These are phyloP conservation scores for Colletotrichum noveboracense DNA, from an alignment of 2,329 filamentous ascomycete species.

Conservation along the genomic window DNA sequence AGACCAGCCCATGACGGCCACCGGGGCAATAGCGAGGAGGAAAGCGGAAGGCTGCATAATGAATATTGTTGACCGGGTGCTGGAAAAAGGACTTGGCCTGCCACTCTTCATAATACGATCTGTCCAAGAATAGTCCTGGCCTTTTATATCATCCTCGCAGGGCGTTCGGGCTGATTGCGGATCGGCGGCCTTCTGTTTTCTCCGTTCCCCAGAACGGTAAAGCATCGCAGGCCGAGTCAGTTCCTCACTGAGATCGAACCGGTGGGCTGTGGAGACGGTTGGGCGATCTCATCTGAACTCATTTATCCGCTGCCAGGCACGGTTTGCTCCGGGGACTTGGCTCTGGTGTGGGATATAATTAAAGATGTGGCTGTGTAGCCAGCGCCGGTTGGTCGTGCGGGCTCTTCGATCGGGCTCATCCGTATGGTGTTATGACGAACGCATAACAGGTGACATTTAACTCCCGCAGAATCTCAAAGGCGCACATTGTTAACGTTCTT, in stretches of 20 bases:
- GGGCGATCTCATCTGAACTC: not conserved
- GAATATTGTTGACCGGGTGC: not conserved
- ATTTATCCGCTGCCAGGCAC: not conserved
- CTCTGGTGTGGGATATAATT: not conserved
- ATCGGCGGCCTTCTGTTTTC: not conserved
- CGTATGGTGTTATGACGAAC: too few relatives aligned
- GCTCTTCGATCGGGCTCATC: too few relatives aligned
- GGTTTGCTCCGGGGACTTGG: not conserved
- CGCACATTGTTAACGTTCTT: fast-evolving
- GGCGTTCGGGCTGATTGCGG: not conserved
- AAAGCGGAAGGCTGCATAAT: not conserved
- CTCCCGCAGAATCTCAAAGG: fast-evolving
- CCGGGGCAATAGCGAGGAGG: not conserved
- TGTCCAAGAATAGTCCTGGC: not conserved
- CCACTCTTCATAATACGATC: fast-evolving
- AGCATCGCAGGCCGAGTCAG: not conserved
- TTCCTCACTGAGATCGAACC: not conserved
- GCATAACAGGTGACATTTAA: not conserved
- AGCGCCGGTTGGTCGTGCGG: not conserved
- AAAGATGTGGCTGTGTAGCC: not conserved
- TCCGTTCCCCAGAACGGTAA: not conserved
- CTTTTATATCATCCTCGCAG: not conserved
- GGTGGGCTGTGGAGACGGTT: not conserved
- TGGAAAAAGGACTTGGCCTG: not conserved
- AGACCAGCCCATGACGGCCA: not conserved